Base-by-base conservation (phyloP, 345 rosid genomes). In the Aquilaria malaccensis region DNA sequence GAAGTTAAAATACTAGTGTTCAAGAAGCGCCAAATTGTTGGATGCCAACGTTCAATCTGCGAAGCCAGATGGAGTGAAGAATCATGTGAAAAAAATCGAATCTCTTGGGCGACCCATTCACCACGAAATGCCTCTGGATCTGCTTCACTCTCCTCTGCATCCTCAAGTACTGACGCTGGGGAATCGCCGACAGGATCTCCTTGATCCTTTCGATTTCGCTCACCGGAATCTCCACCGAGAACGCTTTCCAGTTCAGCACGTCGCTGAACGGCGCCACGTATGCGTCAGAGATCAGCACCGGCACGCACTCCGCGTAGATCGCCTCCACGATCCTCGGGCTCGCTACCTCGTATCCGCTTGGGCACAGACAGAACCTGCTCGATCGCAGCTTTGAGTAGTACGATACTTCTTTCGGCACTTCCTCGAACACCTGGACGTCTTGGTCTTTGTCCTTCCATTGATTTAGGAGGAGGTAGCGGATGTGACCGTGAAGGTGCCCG, bases 271-370 rank as follows among this genome's bases (percentile, higher is more conserved):
- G 95, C 30, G 77, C 70, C 1, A 83, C 76, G 57, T 83, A 89
- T 5, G 73, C 55, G 11, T 83, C 76, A 0, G 91, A 86, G 33
- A 89, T 83, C 10, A 89, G 55, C 2, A 89, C 85, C 10, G 91
- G 97, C 45, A 89, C 86, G 58, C 94, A 86, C 29, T 62, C 94
- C 0, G 81, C 82, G 30, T 86, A 89, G 30, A 89, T 85, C 0
- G 94, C 83, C 64, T 89, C 94, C 0, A 76, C 85, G 45, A 89
- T 74, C 66, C 97, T 85, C 12, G 97, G 95, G 67, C 88, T 83
- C 7, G 89, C 97, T 11, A 89, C 97, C 72, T 86, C 97, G 46
- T 83, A 79, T n/a, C 97, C 91, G 9, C 95, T 86, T 0, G 97
- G 95, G 62, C 95, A 89, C 6, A 86, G 71, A 69, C 96, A 85